Evolutionary conservation across 352 stramenopile genomes (phyloP).

Genomic region (Pythium rhizo-oryzae): DNA sequence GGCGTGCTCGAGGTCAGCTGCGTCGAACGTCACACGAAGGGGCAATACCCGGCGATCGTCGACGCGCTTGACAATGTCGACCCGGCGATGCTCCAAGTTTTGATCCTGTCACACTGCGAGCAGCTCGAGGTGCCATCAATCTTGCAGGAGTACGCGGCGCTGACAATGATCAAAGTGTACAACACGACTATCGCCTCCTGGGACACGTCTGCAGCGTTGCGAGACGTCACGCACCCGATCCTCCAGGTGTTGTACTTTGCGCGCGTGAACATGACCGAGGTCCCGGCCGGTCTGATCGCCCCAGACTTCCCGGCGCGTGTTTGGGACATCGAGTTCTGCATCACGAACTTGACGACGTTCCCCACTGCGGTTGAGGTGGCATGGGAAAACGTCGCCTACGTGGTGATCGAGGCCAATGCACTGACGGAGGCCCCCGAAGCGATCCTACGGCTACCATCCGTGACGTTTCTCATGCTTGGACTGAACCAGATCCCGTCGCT

Average conservation of each 20-base stretch:
- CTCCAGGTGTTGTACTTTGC: constrained; percentile 4
- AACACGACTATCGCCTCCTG: constrained; percentile 26
- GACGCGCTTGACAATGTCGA: constrained; percentile 2
- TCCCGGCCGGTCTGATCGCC: constrained; percentile 9
- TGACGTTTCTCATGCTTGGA: background rate
- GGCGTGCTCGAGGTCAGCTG: constrained; percentile 11
- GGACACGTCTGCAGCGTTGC: constrained; percentile 3
- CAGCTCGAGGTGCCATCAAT: constrained; percentile 18
- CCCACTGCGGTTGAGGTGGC: background rate
- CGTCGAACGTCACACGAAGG: background rate
- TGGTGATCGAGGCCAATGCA: background rate
- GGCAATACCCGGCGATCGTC: background rate
- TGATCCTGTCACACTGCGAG: constrained; percentile 25
- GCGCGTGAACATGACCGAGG: constrained; percentile 15
- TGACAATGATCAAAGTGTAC: constrained; percentile 23
- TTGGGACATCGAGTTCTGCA: constrained; percentile 14
- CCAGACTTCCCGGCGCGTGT: background rate
- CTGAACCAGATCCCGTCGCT: constrained; percentile 8
- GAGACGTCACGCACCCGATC: background rate
- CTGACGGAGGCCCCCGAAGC: background rate
- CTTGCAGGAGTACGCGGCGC: constrained; percentile 3
- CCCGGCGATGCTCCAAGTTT: background rate
- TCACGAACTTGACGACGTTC: constrained; percentile 15
- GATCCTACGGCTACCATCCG: background rate
- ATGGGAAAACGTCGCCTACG: background rate